These are phyloP conservation scores for Diaporthe caulivora DNA, from an alignment of 2,329 filamentous ascomycete genomes.

Conservation along the genomic window DNA sequence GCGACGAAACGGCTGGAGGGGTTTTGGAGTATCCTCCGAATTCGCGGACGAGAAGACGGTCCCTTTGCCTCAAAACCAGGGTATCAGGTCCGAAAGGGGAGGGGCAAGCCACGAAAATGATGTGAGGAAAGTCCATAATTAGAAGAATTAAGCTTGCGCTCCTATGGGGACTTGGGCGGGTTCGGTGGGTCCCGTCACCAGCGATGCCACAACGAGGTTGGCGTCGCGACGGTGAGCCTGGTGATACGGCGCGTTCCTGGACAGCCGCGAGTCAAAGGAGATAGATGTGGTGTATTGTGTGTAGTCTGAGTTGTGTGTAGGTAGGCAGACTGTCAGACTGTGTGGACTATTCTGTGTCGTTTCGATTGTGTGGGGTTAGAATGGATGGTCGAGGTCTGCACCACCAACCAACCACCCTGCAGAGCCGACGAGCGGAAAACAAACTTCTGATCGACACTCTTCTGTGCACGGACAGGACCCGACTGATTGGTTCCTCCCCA, in stretches of 20 bases:
- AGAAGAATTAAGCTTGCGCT: slow-evolving; percentile 24
- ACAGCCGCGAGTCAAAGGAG: not conserved
- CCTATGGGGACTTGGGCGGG: not conserved
- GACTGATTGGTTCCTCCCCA: slow-evolving; percentile 27
- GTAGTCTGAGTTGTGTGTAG: not conserved
- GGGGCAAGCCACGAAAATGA: slow-evolving; percentile 13
- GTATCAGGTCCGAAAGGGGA: slow-evolving; percentile 15
- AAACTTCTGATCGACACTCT: slow-evolving; percentile 21
- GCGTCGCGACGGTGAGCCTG: not conserved
- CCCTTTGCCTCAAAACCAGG: not conserved
- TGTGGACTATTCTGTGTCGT: not conserved
- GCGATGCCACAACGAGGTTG: slow-evolving; percentile 1
- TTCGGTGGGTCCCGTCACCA: not conserved
- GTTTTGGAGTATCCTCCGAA: not conserved
- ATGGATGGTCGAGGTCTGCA: not conserved
- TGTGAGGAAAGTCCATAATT: slow-evolving; percentile 14
- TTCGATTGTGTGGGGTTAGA: not conserved
- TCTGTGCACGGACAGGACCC: slow-evolving; percentile 13
- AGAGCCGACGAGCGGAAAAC: not conserved
- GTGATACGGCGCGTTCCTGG: slow-evolving; percentile 2
- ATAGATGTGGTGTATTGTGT: not conserved
- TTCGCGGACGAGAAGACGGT: not conserved
- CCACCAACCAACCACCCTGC: not conserved
- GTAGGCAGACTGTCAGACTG: too few relatives aligned
- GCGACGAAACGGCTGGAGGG: not conserved